phyloP scores from a whole-genome alignment of 2,329 filamentous ascomycete genomes.

The Paraphoma chrysanthemicola region DNA sequence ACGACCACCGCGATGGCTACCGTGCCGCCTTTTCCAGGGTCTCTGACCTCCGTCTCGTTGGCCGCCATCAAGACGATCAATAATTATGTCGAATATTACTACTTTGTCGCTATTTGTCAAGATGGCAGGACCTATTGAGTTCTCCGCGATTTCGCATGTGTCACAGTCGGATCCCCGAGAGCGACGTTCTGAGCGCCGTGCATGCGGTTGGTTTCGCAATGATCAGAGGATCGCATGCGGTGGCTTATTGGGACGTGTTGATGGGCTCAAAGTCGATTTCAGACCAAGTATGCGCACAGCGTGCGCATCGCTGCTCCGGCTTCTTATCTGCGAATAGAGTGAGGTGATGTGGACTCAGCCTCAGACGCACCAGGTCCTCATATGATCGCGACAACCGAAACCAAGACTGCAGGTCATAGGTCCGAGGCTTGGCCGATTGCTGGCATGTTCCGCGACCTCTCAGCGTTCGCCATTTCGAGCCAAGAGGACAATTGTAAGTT shows the following conservation, averaged over 20 bases:
- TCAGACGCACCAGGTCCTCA: constrained; percentile 17
- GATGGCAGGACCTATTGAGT: neutral
- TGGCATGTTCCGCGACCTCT: constrained; percentile 11
- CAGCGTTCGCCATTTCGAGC: constrained; percentile 14
- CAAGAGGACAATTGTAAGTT: constrained; percentile 16
- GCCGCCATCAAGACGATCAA: constrained; percentile 17
- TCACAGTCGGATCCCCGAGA: constrained; percentile 4
- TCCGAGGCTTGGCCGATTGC: constrained; percentile 16
- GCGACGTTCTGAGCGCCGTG: constrained; percentile 18
- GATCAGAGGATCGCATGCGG: constrained; percentile 8
- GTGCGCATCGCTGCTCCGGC: constrained; percentile 7
- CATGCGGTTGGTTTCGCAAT: constrained; percentile 18
- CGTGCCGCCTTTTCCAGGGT: constrained; percentile 14
- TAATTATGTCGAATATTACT: neutral
- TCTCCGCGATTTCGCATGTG: constrained; percentile 5
- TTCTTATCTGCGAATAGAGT: constrained; percentile 3
- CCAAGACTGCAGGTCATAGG: constrained; percentile 22
- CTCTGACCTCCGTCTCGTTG: constrained; percentile 11
- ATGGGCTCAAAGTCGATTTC: constrained; percentile 2
- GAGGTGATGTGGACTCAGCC: constrained; percentile 3
- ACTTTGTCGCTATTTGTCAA: too few relatives aligned
- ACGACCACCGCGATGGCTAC: constrained; percentile 40
- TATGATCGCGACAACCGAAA: constrained; percentile 13
- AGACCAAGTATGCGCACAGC: neutral
- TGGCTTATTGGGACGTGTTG: constrained; percentile 2